These are phyloP conservation scores for Haplographium delicatum DNA, from an alignment of 495 filamentous ascomycete genomes.

Conservation along the genomic window DNA sequence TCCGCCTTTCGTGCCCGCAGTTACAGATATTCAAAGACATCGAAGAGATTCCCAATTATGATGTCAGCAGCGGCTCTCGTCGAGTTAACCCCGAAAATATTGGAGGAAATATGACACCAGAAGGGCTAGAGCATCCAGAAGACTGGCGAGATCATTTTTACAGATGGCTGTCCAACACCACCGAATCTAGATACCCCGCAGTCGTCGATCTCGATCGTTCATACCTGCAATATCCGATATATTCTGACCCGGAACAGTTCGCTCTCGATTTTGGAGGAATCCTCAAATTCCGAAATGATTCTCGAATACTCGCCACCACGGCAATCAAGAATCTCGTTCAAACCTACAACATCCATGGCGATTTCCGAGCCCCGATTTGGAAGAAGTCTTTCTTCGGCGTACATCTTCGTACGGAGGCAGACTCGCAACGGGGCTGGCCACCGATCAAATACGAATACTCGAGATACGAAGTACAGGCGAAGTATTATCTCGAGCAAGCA, in stretches of 20 bases:
- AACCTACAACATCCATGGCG: background rate
- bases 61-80: no score
- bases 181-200: no score
- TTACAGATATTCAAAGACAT: no score
- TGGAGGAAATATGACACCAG: no score
- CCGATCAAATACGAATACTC: slow-evolving; percentile 1
- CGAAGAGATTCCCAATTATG: no score
- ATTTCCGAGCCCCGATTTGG: background rate
- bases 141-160: no score
- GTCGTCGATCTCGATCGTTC: slow-evolving; percentile 12
- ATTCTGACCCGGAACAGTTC: slow-evolving; percentile 15
- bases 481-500: slow-evolving; percentile 5
- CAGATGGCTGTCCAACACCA: no score
- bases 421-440: slow-evolving; percentile 3
- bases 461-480: background rate
- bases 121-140: no score
- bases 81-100: no score
- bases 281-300: slow-evolving; percentile 17
- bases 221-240: slow-evolving; percentile 19
- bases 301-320: slow-evolving; percentile 11
- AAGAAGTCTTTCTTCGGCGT: slow-evolving; percentile 16
- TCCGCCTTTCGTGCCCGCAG: slow-evolving; percentile 6
- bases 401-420: slow-evolving; percentile 21
- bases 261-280: slow-evolving; percentile 16
- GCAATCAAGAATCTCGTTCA: slow-evolving; percentile 8